A percentile compares a stretch with the other conserved stretches of the same genome.
phyloP scores from a whole-genome alignment of 805 yeast genomes.

The Debaryomyces prosopidis region DNA sequence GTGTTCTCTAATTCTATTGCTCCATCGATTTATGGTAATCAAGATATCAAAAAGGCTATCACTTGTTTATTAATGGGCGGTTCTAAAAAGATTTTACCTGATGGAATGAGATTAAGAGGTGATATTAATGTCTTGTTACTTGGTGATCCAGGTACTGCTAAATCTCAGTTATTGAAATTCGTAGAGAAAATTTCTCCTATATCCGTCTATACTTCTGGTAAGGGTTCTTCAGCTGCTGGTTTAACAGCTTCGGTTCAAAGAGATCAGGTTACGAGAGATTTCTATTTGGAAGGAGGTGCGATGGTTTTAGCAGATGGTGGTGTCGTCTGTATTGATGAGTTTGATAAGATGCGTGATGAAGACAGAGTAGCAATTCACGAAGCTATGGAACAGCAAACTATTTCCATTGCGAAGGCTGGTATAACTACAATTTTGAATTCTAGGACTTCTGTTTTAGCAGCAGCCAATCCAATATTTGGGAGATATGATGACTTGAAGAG shows the following conservation, averaged over 20 bases:
- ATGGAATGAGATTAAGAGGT: constrained; percentile 95
- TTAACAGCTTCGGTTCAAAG: constrained; percentile 96
- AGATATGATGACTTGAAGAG: constrained; percentile 94
- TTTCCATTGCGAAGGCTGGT: constrained; percentile 98
- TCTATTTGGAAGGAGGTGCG: constrained; percentile 98
- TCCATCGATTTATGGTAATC: constrained; percentile 93
- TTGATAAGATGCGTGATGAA: constrained; percentile 98
- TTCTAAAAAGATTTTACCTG: constrained; percentile 86
- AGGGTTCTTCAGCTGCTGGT: constrained; percentile 99
- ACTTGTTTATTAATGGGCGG: constrained; percentile 94
- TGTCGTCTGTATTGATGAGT: constrained; percentile 98
- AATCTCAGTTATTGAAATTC: constrained; percentile 91
- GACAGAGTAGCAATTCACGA: constrained; percentile 99
- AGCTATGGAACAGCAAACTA: constrained; percentile 99
- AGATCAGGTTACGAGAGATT: constrained; percentile 84
- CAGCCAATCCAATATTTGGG: constrained; percentile 97
- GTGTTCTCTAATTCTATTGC: constrained; percentile 88
- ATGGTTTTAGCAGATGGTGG: constrained; percentile 99
- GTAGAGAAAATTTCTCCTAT: constrained; percentile 95
- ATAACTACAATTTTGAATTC: constrained; percentile 95
- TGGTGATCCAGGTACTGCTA: constrained; percentile 99
- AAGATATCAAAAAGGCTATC: constrained; percentile 90
- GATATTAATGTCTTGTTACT: constrained; percentile 89
- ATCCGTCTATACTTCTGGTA: constrained; percentile 95
- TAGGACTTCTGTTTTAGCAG: constrained; percentile 94